Conservation (phyloP, 164 flowering plant genomes). For the Magnolia sinica region DNA sequence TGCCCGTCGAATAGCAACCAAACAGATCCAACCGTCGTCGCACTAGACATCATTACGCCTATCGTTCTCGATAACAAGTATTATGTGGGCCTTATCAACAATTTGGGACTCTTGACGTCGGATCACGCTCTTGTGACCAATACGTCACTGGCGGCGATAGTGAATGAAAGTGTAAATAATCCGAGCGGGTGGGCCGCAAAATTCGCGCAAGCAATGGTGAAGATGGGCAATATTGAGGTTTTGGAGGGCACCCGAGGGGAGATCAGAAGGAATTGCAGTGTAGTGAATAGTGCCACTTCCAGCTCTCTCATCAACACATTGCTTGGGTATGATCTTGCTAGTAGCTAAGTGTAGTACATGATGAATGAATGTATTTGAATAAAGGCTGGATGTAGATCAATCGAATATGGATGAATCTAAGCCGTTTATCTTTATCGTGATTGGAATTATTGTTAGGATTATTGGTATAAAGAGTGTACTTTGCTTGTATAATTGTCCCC, state of each 20-base stretch:
- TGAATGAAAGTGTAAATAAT: background rate
- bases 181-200: slow-evolving; percentile 28
- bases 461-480: too few relatives aligned
- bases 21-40: background rate
- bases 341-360: background rate
- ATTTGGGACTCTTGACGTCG: slow-evolving; percentile 1
- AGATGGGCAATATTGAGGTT: slow-evolving; percentile 14
- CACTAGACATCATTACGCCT: background rate
- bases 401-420: too few relatives aligned
- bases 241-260: slow-evolving; percentile 10
- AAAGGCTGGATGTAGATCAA: too few relatives aligned
- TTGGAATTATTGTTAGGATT: too few relatives aligned
- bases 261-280: slow-evolving; percentile 13
- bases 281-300: slow-evolving; percentile 11
- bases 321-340: background rate
- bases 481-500: too few relatives aligned
- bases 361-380: background rate
- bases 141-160: background rate
- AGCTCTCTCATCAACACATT: background rate
- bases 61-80: slow-evolving; percentile 9
- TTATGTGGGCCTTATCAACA: slow-evolving; percentile 3
- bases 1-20: slow-evolving; percentile 3
- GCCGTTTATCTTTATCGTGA: too few relatives aligned
- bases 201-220: slow-evolving; percentile 13
- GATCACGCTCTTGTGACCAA: slow-evolving; percentile 10